These are phyloP conservation scores for Phytophthora palmivora DNA, from an alignment of 352 stramenopile genomes.

Conservation along the genomic window DNA sequence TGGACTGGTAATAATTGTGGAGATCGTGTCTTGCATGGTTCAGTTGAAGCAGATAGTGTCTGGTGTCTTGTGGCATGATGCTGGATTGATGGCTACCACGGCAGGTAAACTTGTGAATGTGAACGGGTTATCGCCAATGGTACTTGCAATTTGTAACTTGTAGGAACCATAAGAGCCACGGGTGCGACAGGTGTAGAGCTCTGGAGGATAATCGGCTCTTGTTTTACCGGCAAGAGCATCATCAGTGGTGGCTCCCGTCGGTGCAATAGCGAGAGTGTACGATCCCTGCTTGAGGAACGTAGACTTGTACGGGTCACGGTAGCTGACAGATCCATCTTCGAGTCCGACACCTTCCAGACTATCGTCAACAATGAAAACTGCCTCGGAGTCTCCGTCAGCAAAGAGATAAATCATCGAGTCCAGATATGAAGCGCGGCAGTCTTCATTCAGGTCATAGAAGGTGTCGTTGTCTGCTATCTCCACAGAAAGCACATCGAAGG, in stretches of 20 bases:
- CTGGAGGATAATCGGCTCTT: conserved; percentile 33
- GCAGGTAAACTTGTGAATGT: conserved; percentile 31
- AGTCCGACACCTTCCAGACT: conserved; percentile 33
- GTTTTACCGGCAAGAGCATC: conserved; percentile 39
- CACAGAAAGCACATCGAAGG: conserved; percentile 64
- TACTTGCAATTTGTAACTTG: conserved; percentile 44
- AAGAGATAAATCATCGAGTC: conserved; percentile 74
- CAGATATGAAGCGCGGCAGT: conserved; percentile 65
- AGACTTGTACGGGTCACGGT: conserved; percentile 52
- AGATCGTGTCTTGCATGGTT: too few relatives aligned
- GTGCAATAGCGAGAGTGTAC: conserved; percentile 52
- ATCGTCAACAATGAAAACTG: conserved; percentile 50
- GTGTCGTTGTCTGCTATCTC: conserved; percentile 65
- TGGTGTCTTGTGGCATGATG: conserved; percentile 20
- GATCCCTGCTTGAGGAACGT: conserved; percentile 58
- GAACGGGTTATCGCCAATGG: conserved; percentile 27
- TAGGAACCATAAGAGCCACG: conserved; percentile 44
- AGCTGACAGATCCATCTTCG: conserved; percentile 58
- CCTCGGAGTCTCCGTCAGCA: conserved; percentile 28
- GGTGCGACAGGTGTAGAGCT: conserved; percentile 43
- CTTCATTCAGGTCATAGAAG: conserved; percentile 69
- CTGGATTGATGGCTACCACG: conserved; percentile 24
- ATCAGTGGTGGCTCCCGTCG: conserved; percentile 29
- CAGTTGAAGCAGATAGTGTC: conserved; percentile 31
- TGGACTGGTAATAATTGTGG: background rate